A percentile compares a stretch with the other conserved stretches of the same genome.
These are phyloP conservation scores for Xylaria palmicola DNA, from an alignment of 495 filamentous ascomycete species.

Conservation along the genomic window DNA sequence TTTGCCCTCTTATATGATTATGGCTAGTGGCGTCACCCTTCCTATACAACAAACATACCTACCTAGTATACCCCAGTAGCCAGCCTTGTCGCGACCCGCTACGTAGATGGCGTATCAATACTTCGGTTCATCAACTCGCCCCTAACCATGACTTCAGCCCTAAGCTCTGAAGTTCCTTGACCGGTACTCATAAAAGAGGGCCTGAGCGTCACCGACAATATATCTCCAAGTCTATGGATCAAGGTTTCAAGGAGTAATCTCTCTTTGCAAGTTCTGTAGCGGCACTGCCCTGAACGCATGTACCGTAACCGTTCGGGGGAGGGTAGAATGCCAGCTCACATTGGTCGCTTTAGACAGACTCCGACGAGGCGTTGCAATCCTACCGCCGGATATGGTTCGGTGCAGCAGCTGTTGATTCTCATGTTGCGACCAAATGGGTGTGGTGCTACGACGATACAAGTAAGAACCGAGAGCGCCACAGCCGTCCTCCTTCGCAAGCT, in stretches of 20 bases:
- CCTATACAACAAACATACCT: background rate
- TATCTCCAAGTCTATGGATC: background rate
- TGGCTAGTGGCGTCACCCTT: background rate
- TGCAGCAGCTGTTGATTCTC: slow-evolving; percentile 2
- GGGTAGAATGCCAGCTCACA: background rate
- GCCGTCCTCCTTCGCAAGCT: background rate
- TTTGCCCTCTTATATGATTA: background rate
- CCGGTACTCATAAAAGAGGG: background rate
- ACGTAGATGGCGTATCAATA: slow-evolving; percentile 23
- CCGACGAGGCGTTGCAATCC: background rate
- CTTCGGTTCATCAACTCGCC: slow-evolving; percentile 16
- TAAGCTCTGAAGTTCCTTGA: background rate
- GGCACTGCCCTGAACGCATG: no score
- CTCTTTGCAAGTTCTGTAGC: no score
- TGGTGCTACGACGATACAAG: slow-evolving; percentile 5
- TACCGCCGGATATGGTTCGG: slow-evolving; percentile 2
- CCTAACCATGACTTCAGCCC: background rate
- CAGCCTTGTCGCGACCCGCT: slow-evolving; percentile 29
- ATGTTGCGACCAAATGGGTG: slow-evolving; percentile 4
- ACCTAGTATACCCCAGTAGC: background rate
- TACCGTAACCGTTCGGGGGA: background rate
- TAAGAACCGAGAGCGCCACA: background rate
- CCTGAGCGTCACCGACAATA: background rate
- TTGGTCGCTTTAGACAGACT: background rate
- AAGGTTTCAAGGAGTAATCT: background rate